Percentiles rank a stretch among this genome's conserved stretches.
Conservation (phyloP, 345 rosid genomes). For the Anastatica hierochuntica region DNA sequence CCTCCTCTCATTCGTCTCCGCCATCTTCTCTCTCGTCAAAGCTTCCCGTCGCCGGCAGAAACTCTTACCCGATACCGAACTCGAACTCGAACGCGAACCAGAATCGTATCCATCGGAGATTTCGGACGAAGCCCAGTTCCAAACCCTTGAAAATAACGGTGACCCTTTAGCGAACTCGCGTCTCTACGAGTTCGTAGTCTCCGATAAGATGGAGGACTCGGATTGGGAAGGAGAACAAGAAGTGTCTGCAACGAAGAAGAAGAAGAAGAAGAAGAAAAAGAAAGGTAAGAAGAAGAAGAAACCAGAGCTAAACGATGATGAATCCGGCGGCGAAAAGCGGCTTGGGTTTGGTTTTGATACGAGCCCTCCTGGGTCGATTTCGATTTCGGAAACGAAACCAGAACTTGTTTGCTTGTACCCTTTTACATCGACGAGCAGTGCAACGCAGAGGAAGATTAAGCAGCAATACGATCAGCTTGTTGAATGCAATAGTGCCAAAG, state of each 20-base stretch:
- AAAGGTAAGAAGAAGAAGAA: slow-evolving; percentile 46
- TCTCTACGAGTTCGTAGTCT: slow-evolving; percentile 45
- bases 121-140: too few species aligned
- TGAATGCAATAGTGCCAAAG: slow-evolving; percentile 51
- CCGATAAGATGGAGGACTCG: slow-evolving; percentile 22
- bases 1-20: slow-evolving; percentile 30
- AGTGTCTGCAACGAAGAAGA: slow-evolving; percentile 34
- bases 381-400: slow-evolving; percentile 36
- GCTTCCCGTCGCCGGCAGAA: slow-evolving; percentile 6
- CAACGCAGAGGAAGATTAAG: slow-evolving; percentile 92
- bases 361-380: too few species aligned
- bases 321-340: slow-evolving; percentile 20
- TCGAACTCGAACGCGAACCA: too few species aligned
- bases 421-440: slow-evolving; percentile 69
- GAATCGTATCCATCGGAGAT: too few species aligned
- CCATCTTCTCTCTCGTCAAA: slow-evolving; percentile 29
- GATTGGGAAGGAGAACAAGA: slow-evolving; percentile 27
- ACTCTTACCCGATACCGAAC: slow-evolving; percentile 24
- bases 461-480: slow-evolving; percentile 77
- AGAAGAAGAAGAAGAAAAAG: slow-evolving; percentile 49
- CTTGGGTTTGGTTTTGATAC: slow-evolving; percentile 17
- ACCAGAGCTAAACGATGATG: slow-evolving; percentile 22
- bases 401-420: slow-evolving; percentile 71
- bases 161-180: slow-evolving; percentile 39
- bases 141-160: too few species aligned